A percentile compares a stretch with the other conserved stretches of the same genome.
These are phyloP conservation scores for Cicer chorassanicum DNA, from an alignment of 306 rosid species.

Conservation along the genomic window DNA sequence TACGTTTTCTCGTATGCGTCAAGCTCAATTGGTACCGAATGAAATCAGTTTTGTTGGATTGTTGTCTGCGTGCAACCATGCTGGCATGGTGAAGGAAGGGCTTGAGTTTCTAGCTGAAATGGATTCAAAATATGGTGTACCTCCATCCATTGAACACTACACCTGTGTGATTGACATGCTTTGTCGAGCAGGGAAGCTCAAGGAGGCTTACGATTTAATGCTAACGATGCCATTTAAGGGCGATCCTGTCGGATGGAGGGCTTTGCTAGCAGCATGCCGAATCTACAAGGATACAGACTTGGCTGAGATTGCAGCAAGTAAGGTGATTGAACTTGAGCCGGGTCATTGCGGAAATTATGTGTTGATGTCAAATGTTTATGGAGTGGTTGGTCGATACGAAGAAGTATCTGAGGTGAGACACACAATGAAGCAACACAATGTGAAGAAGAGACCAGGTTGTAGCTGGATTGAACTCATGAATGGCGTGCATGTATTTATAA, in stretches of 20 bases:
- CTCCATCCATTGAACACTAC: constrained; percentile 84
- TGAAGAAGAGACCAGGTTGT: constrained; percentile 80
- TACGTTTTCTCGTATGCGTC: constrained; percentile 60
- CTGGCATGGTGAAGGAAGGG: constrained; percentile 74
- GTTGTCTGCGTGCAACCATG: constrained; percentile 79
- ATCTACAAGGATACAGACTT: constrained; percentile 66
- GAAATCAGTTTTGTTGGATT: constrained; percentile 74
- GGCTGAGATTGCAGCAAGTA: constrained; percentile 63
- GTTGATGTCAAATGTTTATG: constrained; percentile 75
- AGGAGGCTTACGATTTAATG: constrained; percentile 66
- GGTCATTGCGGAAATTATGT: constrained; percentile 80
- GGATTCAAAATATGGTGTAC: constrained; percentile 62
- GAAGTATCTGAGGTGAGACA: constrained; percentile 72
- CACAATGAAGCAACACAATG: constrained; percentile 74
- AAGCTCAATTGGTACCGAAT: constrained; percentile 56
- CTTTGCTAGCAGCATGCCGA: constrained; percentile 78
- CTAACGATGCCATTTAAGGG: constrained; percentile 64
- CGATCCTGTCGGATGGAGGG: constrained; percentile 80
- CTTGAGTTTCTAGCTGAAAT: constrained; percentile 59
- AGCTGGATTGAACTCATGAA: constrained; percentile 88
- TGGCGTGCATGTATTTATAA: constrained; percentile 73
- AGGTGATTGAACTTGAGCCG: constrained; percentile 74
- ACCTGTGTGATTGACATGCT: constrained; percentile 85
- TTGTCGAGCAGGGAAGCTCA: constrained; percentile 71
- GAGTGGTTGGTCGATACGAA: constrained; percentile 67